Conservation (phyloP, 2,329 filamentous ascomycete genomes). For the Alternaria gansuensis region DNA sequence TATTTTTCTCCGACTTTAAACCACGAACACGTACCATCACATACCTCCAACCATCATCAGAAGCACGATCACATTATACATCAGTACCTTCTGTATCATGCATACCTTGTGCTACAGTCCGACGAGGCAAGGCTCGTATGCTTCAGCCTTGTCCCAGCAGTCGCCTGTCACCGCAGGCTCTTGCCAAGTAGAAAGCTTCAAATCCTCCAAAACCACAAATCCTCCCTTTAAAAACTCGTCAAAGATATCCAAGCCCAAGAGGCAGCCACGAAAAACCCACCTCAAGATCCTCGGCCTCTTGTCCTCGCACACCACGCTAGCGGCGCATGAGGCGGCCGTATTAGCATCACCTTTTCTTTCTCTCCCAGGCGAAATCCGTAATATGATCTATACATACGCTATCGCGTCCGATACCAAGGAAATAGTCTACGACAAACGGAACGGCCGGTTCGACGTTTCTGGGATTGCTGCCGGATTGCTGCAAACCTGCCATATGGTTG, state of each 20-base stretch:
- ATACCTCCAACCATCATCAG: background rate
- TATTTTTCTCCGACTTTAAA: background rate
- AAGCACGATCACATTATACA: background rate
- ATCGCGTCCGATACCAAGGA: constrained; percentile 13
- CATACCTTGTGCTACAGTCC: background rate
- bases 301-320: background rate
- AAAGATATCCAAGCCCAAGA: constrained; percentile 4
- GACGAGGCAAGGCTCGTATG: background rate
- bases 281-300: constrained; percentile 6
- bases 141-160: background rate
- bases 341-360: constrained; percentile 18
- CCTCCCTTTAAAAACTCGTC: background rate
- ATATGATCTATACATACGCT: constrained; percentile 23
- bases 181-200: background rate
- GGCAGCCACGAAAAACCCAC: constrained; percentile 11
- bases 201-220: background rate
- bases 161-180: background rate
- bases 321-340: background rate
- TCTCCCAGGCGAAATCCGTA: constrained; percentile 27
- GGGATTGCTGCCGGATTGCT: constrained; percentile 26
- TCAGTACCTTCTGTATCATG: background rate
- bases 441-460: constrained; percentile 23
- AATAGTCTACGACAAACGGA: constrained; percentile 12
- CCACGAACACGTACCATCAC: background rate
- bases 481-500: constrained; percentile 24